Base-by-base conservation (phyloP, 1,284 basidiomycete genomes). In the Ustilago curta region DNA sequence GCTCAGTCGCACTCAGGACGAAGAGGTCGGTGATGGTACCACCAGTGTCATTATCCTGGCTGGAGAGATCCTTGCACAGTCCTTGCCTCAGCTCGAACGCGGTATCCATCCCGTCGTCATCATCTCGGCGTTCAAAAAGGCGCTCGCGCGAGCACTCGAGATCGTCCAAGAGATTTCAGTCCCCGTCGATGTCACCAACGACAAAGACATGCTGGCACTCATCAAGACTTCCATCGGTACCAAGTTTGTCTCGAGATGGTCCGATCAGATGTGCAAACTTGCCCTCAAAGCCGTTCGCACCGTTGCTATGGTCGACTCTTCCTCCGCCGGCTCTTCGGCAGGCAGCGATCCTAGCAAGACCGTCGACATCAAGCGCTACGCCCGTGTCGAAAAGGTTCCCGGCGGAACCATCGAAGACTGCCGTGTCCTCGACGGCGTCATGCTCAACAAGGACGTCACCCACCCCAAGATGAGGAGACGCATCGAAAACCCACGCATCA, bases 201-300 rank as follows among this genome's bases (percentile, higher is more conserved):
- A 99, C 77, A 88, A 89, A 27, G 91, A 95, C 80, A 99, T 99
- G 96, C 90, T 98, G 43, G 89, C 93, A 4, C 90, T 99, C 81
- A 98, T 99, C 89, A 97, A 97, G 87, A 97, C 94, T 0, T 96
- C 94, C 51, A 97, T 99, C 86, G 96, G 96, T n/a, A 99, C 97
- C 63, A 99, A 99, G 86, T 98, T 99, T 82, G 94, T 95, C 77
- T 91, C 91, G 42, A 90, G 96, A 52, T 99, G 96, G 96, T 93
- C 93, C 0, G 94, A 97, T 81, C 91, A 97, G 74, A 99, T 99
- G 96, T 99, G 96, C 87, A 90, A 88, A 71, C 91, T 99, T 54
- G 97, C 97, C 0, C 88, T 99, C 32, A 90, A 96, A 76, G 95
- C 96, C 1, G 93, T 98, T 1, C 90, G 92, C 40, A 95, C 91